A percentile compares a stretch with the other conserved stretches of the same genome.
phyloP scores from a whole-genome alignment of 2,329 filamentous ascomycete species.

The Microascus cirrosus region DNA sequence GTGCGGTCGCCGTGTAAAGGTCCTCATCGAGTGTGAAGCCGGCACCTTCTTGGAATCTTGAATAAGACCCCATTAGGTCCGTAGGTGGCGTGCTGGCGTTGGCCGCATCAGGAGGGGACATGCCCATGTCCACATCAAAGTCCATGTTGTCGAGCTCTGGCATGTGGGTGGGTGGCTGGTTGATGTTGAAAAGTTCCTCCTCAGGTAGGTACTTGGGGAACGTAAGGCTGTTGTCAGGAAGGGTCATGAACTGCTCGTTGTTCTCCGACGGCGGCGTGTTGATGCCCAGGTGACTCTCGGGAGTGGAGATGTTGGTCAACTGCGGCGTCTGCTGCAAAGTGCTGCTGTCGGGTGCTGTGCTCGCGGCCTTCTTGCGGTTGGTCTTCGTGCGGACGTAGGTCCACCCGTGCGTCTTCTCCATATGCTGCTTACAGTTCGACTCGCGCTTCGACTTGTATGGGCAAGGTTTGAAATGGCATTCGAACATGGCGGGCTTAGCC shows the following conservation, averaged over 20 bases:
- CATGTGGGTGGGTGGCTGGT: conserved; percentile 8
- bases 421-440: conserved; percentile 96
- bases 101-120: conserved; percentile 24
- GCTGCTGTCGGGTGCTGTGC: conserved; percentile 13
- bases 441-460: conserved; percentile 91
- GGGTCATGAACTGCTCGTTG: conserved; percentile 17
- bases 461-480: conserved; percentile 75
- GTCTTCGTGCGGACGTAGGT: conserved; percentile 86
- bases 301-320: conserved; percentile 51
- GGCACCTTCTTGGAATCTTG: conserved; percentile 47
- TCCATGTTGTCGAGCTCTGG: conserved; percentile 29
- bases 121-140: conserved; percentile 20
- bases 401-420: conserved; percentile 94
- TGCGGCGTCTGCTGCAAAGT: conserved; percentile 43
- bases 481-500: conserved; percentile 63
- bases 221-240: conserved; percentile 22
- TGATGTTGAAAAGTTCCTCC: conserved; percentile 30
- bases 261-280: conserved; percentile 47
- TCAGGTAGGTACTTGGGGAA: conserved; percentile 38
- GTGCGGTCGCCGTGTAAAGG: conserved; percentile 48
- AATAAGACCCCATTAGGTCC: conserved; percentile 39
- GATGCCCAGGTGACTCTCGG: conserved; percentile 39
- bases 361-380: conserved; percentile 55
- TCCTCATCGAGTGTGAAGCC: conserved; percentile 54
- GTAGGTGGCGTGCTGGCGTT: conserved; percentile 15